Conservation (phyloP, 202 grass and related monocot genomes). For the Panicum hallii region DNA sequence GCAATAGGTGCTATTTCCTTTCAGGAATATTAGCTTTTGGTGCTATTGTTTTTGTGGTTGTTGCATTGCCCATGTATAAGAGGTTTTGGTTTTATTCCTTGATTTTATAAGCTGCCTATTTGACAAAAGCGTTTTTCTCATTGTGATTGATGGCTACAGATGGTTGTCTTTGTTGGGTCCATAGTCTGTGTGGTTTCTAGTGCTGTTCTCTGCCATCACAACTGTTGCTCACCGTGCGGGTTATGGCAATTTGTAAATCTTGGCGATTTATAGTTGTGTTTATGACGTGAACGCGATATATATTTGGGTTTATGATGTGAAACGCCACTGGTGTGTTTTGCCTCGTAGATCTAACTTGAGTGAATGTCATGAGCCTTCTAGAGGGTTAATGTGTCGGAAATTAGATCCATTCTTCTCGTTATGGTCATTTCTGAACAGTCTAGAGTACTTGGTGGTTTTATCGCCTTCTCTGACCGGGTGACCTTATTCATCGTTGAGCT, state of each 20-base stretch:
- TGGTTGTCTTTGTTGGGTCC: not conserved
- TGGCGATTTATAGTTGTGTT: not conserved
- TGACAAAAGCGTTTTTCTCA: not conserved
- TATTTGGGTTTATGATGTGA: not conserved
- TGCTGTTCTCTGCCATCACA: not conserved
- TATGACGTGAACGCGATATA: not conserved
- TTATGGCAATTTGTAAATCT: not conserved
- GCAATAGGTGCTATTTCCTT: not conserved
- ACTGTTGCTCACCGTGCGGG: not conserved
- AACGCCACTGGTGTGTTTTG: not conserved
- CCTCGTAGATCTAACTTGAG: not conserved
- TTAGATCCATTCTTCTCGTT: not conserved
- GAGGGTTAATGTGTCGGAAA: not conserved
- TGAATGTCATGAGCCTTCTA: not conserved
- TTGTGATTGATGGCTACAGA: not conserved
- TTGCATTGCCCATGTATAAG: not conserved
- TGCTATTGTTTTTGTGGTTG: not conserved
- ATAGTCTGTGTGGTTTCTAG: not conserved
- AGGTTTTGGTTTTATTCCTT: not conserved
- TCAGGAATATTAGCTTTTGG: not conserved
- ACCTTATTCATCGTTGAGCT: not conserved
- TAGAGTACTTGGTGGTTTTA: not conserved
- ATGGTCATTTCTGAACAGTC: not conserved
- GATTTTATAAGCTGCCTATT: not conserved
- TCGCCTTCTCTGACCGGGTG: not conserved